Evolutionary conservation across 441 rosid species (phyloP).

Genomic region (Syzygium malaccense): DNA sequence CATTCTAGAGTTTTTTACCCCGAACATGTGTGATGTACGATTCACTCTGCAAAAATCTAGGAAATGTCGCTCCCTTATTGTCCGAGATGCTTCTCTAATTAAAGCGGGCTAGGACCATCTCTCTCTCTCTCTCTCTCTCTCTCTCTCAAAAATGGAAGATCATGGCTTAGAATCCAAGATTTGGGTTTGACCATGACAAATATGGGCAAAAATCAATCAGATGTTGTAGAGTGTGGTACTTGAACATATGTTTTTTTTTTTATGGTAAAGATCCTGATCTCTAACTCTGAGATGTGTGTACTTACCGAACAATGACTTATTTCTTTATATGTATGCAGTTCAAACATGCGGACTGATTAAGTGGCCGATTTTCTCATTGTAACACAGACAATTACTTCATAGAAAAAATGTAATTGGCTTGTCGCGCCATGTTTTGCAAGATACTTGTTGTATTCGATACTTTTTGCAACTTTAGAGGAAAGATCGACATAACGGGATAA

Average conservation of each 20-base stretch:
- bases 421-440: neutral
- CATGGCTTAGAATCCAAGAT: no score
- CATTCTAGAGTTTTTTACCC: neutral
- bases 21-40: neutral
- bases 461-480: neutral
- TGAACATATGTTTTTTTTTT: neutral
- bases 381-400: neutral
- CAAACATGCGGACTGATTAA: neutral
- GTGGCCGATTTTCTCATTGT: neutral
- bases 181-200: no score
- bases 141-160: neutral
- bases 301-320: neutral
- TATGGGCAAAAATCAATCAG: no score
- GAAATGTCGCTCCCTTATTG: neutral
- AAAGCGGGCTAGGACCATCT: neutral
- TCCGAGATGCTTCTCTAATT: neutral
- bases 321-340: neutral
- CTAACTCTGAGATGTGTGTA: neutral
- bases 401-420: neutral
- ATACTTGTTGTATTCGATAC: neutral
- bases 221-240: no score
- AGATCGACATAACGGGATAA: neutral
- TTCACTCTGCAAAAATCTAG: neutral
- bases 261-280: neutral
- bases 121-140: neutral